Evolutionary conservation across 2,329 filamentous ascomycete species (phyloP).

Genomic region (Colletotrichum ledebouriae): DNA sequence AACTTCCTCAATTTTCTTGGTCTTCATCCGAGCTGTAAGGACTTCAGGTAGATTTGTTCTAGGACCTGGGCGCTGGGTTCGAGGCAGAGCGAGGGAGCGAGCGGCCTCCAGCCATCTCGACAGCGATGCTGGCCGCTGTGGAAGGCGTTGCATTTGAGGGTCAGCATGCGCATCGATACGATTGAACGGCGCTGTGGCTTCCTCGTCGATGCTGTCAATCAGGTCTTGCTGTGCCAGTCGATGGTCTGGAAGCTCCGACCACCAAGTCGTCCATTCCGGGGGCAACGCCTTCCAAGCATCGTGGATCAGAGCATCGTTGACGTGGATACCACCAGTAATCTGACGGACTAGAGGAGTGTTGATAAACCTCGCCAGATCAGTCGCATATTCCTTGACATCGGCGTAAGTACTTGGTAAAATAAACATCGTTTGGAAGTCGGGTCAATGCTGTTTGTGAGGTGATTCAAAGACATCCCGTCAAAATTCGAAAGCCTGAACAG

Average conservation of each 20-base stretch:
- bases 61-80: constrained; percentile 43
- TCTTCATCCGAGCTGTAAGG: constrained; percentile 48
- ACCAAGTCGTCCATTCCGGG: constrained; percentile 49
- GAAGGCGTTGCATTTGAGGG: not conserved
- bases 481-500: too few species aligned
- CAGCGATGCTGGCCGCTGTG: constrained; percentile 17
- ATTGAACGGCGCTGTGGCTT: not conserved
- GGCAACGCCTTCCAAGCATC: constrained; percentile 50
- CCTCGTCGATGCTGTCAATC: constrained; percentile 47
- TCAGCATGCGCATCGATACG: not conserved
- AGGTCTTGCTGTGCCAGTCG: constrained; percentile 49
- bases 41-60: constrained; percentile 43
- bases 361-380: constrained; percentile 46
- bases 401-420: not conserved
- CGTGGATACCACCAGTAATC: constrained; percentile 52
- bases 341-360: constrained; percentile 48
- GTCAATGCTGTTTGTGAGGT: not conserved
- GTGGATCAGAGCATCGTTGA: constrained; percentile 51
- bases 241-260: constrained; percentile 47
- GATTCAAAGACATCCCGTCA: too few species aligned
- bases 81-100: constrained; percentile 34
- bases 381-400: constrained; percentile 38
- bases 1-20: constrained; percentile 50
- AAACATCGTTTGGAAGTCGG: constrained; percentile 1
- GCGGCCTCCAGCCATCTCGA: constrained; percentile 6